Percentiles rank a stretch among this genome's conserved stretches.
Evolutionary conservation across 208 protist species (phyloP).

Genomic region (Jaenimonas drosophilae): DNA sequence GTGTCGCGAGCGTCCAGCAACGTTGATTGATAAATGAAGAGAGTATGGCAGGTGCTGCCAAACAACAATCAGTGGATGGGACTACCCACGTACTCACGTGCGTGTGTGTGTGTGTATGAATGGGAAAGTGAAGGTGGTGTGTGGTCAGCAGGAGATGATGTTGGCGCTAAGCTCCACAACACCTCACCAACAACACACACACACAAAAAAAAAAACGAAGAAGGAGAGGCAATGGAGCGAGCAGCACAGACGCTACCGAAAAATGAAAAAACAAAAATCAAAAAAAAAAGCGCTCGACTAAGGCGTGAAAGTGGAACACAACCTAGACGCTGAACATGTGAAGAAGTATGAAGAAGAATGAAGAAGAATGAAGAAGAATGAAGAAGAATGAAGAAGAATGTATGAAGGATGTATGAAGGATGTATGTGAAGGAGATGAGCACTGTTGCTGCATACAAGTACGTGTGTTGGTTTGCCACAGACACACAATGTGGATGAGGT

Average conservation of each 20-base stretch:
- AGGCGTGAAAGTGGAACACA: constrained; percentile 1
- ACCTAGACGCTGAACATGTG: neutral
- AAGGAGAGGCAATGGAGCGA: constrained; percentile 1
- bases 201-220: neutral
- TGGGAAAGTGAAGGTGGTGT: neutral
- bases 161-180: neutral
- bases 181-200: neutral
- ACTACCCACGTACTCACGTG: no score
- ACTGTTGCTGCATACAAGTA: neutral
- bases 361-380: neutral
- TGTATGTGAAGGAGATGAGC: constrained; percentile 1
- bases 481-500: neutral
- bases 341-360: neutral
- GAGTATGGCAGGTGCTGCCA: no score
- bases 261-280: neutral
- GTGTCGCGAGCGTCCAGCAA: no score
- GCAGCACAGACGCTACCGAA: neutral
- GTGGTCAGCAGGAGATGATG: neutral
- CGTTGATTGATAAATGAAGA: no score
- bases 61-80: no score
- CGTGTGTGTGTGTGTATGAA: no score
- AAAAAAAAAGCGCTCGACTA: neutral
- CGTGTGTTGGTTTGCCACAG: no score
- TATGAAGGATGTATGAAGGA: neutral
- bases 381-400: neutral